Percentiles rank a stretch among this genome's conserved stretches.
These are phyloP conservation scores for Vigna hirtella DNA, from an alignment of 306 rosid genomes.

Conservation along the genomic window DNA sequence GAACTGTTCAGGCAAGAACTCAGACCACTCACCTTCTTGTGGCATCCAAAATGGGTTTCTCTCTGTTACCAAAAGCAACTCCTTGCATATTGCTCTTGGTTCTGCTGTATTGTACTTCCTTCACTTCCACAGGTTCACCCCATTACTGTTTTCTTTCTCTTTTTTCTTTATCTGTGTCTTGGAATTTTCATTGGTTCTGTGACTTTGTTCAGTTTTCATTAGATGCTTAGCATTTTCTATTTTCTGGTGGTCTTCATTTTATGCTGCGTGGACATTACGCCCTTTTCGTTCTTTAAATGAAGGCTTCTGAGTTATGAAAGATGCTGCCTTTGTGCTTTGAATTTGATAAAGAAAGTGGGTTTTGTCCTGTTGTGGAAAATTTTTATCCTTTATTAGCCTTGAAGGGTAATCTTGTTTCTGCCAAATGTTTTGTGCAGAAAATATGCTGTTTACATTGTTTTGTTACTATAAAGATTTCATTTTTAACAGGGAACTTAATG, in stretches of 20 bases:
- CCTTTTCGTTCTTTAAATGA: slow-evolving; percentile 18
- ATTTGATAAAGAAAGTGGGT: slow-evolving; percentile 30
- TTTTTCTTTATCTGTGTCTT: background rate
- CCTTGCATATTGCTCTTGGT: slow-evolving; percentile 46
- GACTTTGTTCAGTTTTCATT: slow-evolving; percentile 30
- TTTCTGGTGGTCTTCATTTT: slow-evolving; percentile 12
- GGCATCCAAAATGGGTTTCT: slow-evolving; percentile 46
- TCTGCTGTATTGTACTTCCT: slow-evolving; percentile 51
- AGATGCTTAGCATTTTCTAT: background rate
- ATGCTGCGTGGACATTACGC: slow-evolving; percentile 31
- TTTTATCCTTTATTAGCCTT: slow-evolving; percentile 14
- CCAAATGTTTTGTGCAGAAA: background rate
- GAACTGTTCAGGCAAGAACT: slow-evolving; percentile 14
- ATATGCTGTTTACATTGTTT: slow-evolving; percentile 6
- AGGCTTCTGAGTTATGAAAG: slow-evolving; percentile 33
- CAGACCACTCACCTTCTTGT: slow-evolving; percentile 12
- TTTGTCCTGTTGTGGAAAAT: slow-evolving; percentile 3
- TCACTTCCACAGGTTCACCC: slow-evolving; percentile 71
- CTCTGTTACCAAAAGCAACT: slow-evolving; percentile 34
- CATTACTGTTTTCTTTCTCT: background rate
- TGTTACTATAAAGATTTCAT: background rate
- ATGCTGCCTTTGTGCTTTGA: slow-evolving; percentile 24
- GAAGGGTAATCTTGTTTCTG: slow-evolving; percentile 5
- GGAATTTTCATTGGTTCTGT: slow-evolving; percentile 16
- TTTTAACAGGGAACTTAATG: slow-evolving; percentile 11